Conservation (phyloP, 2,329 filamentous ascomycete genomes). For the Pyrenophora teres region DNA sequence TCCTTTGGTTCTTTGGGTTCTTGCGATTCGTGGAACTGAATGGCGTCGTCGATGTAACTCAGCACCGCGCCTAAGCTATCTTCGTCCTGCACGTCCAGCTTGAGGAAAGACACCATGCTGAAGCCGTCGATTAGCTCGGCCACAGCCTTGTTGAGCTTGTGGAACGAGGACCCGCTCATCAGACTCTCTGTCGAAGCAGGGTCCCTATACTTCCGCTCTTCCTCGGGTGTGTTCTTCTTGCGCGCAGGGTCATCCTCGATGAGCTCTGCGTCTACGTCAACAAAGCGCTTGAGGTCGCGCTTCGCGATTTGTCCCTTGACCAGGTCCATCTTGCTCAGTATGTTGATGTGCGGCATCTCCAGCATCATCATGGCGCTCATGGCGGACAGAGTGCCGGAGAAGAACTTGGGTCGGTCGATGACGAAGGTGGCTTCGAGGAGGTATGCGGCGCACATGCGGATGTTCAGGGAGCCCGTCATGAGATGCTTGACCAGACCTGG, state of each 20-base stretch:
- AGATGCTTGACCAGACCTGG: constrained; percentile 83
- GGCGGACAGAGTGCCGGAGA: constrained; percentile 89
- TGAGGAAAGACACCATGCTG: constrained; percentile 95
- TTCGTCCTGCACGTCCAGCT: constrained; percentile 86
- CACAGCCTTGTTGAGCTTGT: constrained; percentile 82
- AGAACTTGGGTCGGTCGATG: constrained; percentile 95
- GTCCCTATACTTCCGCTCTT: constrained; percentile 60
- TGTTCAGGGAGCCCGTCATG: constrained; percentile 80
- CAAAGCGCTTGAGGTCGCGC: constrained; percentile 85
- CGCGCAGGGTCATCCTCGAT: constrained; percentile 77
- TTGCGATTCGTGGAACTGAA: constrained; percentile 91
- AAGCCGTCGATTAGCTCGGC: constrained; percentile 94
- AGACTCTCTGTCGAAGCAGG: constrained; percentile 69
- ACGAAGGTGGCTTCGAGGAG: constrained; percentile 95
- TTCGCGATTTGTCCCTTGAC: constrained; percentile 87
- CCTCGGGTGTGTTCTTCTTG: constrained; percentile 48
- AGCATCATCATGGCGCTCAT: constrained; percentile 99
- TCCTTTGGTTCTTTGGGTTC: constrained; percentile 79
- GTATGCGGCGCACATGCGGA: constrained; percentile 91
- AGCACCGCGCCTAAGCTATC: constrained; percentile 84
- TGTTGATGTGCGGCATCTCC: constrained; percentile 94
- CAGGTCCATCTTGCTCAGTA: constrained; percentile 97
- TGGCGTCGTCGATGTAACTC: constrained; percentile 92
- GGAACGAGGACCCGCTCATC: constrained; percentile 82
- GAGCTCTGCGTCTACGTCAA: constrained; percentile 81